Percentiles rank a stretch among this genome's conserved stretches.
Conservation (phyloP, 2,329 filamentous ascomycete genomes). For the Diaporthe batatas region DNA sequence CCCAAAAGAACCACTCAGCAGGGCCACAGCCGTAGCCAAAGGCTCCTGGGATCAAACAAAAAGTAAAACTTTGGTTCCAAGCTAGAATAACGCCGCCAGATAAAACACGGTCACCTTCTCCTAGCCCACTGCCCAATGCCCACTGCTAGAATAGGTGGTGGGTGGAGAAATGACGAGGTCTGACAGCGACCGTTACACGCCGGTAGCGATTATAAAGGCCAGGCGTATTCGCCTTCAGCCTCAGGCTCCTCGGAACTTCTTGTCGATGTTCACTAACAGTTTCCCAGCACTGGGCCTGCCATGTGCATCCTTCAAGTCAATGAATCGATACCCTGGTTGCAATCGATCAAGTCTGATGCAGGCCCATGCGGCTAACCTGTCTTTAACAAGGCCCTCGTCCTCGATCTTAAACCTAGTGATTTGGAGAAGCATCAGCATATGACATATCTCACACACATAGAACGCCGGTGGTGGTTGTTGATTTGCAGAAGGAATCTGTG, state of each 20-base stretch:
- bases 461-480: neutral
- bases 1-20: neutral
- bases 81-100: conserved; percentile 4
- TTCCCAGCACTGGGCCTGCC: conserved; percentile 61
- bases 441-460: conserved; percentile 21
- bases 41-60: conserved; percentile 3
- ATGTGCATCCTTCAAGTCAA: conserved; percentile 62
- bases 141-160: neutral
- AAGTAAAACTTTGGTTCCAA: conserved; percentile 12
- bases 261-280: conserved; percentile 66
- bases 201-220: neutral
- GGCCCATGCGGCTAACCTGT: conserved; percentile 65
- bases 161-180: conserved; percentile 10
- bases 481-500: neutral
- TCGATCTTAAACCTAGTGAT: conserved; percentile 66
- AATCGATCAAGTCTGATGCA: conserved; percentile 72
- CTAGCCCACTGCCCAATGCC: neutral
- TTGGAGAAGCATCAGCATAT: conserved; percentile 20
- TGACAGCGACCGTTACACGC: conserved; percentile 3
- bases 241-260: conserved; percentile 57
- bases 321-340: conserved; percentile 66
- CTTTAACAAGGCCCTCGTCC: conserved; percentile 58
- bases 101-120: conserved; percentile 12
- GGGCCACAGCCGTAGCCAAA: neutral
- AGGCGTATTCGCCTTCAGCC: neutral